Base-by-base conservation (phyloP, 2,329 filamentous ascomycete genomes). In the Epichloe sp. region DNA sequence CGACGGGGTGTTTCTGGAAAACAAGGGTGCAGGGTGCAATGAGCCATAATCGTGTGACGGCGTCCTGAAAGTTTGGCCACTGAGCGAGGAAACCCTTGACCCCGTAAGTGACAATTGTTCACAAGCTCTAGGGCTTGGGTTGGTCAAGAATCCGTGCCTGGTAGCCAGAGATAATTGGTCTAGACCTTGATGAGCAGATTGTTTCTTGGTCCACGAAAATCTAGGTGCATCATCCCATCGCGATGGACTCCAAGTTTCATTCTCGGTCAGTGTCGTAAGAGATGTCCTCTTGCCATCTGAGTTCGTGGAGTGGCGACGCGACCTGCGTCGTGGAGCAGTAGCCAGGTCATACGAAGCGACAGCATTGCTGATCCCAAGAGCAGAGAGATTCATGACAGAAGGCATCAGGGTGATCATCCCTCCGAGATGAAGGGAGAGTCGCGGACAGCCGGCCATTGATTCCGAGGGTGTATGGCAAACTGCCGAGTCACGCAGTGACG, bases 371-470 rank as follows among this genome's bases (percentile, higher is more conserved):
- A 34, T 44, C 5, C 31, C 54, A 8, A 52, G 31, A 38, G 50
- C 53, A 4, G 53, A 42, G 2, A 58, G 43, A 23, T 58, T 57
- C 51, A 62, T 54, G 44, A 66, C 55, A 8, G 57, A 54, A 4
- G 62, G 59, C 14, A 64, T 53, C 17, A 65, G 51, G 12, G 55
- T 49, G 2, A 56, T 54, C 37, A 63, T 52, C 6, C 52, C 52
- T 6, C 58, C 63, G 3, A 68, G 57, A 48, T 68, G 60, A 23
- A 68, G 57, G 4, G 65, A 67, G 21, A 68, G 54, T 2, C 65
- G 61, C 15, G 62, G 60, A 47, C 59, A 64, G 2, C 50, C 53
- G 8, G 48, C 8, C 15, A 6, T 17, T 4, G 42, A 14, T 10
- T n/a, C 42, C 17, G 14, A 12, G 15, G 11, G 43, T 8, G n/a